phyloP scores from a whole-genome alignment of 140 eudicot species.

The Anethum foeniculum region DNA sequence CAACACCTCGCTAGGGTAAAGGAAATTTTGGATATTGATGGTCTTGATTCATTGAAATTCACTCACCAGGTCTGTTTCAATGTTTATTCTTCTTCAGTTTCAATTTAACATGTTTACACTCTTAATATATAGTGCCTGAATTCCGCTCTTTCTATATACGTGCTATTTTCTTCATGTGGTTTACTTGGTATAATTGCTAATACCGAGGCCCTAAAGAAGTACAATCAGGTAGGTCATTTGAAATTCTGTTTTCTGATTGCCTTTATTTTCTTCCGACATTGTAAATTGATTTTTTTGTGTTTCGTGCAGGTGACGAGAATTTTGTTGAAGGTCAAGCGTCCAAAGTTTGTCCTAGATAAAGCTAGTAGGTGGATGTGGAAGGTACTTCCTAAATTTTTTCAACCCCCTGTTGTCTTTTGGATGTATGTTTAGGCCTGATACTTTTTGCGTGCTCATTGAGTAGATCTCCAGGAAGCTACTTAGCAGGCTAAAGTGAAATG shows the following conservation, averaged over 20 bases:
- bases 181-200: slow-evolving; percentile 52
- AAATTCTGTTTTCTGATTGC: slow-evolving; percentile 5
- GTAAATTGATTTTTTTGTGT: slow-evolving; percentile 8
- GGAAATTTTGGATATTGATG: too few relatives aligned
- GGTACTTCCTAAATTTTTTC: slow-evolving; percentile 27
- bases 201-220: slow-evolving; percentile 75
- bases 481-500: neutral
- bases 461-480: neutral
- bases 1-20: too few relatives aligned
- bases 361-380: slow-evolving; percentile 98
- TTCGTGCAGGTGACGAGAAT: slow-evolving; percentile 79
- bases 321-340: slow-evolving; percentile 86
- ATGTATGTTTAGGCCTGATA: neutral
- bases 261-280: neutral
- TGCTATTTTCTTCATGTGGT: neutral
- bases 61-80: slow-evolving; percentile 63
- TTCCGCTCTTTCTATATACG: neutral
- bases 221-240: slow-evolving; percentile 62
- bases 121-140: neutral
- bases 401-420: neutral
- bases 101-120: neutral
- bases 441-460: neutral
- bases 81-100: slow-evolving; percentile 3
- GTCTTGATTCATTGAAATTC: slow-evolving; percentile 50
- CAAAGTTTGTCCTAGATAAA: slow-evolving; percentile 91